Conservation (phyloP, 768 basidiomycete genomes). For the Mycena vulgaris region DNA sequence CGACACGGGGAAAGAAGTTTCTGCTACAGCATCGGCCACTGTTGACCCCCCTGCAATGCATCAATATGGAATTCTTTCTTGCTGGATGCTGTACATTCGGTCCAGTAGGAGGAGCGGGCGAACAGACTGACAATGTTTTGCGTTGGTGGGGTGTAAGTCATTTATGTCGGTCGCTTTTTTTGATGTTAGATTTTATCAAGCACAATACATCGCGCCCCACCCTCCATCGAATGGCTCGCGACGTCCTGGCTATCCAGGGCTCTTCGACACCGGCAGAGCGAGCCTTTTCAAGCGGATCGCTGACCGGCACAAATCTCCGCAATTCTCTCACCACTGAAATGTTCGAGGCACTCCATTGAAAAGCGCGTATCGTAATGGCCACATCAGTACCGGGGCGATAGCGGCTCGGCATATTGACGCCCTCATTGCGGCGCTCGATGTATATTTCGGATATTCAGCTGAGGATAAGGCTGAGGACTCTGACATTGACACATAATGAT, state of each 20-base stretch:
- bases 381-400: neutral
- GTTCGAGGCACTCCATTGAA: conserved; percentile 40
- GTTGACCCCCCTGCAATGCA: neutral
- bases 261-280: conserved; percentile 45
- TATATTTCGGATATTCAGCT: too few species aligned
- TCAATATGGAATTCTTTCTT: conserved; percentile 12
- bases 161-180: too few species aligned
- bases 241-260: conserved; percentile 45
- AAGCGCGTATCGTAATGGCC: conserved; percentile 14
- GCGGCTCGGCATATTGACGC: neutral
- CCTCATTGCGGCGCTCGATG: too few species aligned
- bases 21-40: neutral
- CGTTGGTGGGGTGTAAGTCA: conserved; percentile 10
- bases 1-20: neutral
- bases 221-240: conserved; percentile 28
- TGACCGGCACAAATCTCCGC: conserved; percentile 36
- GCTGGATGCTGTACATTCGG: conserved; percentile 17
- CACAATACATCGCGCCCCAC: conserved; percentile 30
- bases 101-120: conserved; percentile 17
- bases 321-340: conserved; percentile 29
- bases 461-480: too few species aligned
- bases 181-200: conserved; percentile 4
- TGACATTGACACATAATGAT: too few species aligned
- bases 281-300: conserved; percentile 44
- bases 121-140: conserved; percentile 1